Evolutionary conservation across 1,284 basidiomycete genomes (phyloP), one percentile per base, ranked within the genome.

Genomic region (Volvariella volvacea): DNA sequence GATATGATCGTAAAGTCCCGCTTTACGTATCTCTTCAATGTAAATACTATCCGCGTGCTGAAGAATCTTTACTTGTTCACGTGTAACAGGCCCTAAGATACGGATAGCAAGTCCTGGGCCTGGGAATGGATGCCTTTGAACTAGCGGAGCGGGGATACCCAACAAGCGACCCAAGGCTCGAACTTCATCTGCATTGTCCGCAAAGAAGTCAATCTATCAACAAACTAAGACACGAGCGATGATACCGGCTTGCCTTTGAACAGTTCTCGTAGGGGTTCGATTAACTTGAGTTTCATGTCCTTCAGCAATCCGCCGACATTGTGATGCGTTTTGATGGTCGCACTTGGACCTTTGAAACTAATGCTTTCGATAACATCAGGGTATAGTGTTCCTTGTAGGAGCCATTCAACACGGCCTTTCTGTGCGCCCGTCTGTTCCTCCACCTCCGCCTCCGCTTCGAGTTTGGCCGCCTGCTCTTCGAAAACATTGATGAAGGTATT

Each of bases 341-440:
- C 96, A 54, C 88, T 92, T 1, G 96, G 96, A 2, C 96, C 96
- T 69, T 99, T 99, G 83, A 99, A 99, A 67, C 89, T 93, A 71
- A 99, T 98, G 58, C 88, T 92, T 73, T 99, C 96, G 61, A 99
- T 99, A 39, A 99, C 96, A 61, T 99, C 96, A 2, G 96, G 96
- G 67, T 99, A 99, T 8, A 99, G 78, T 0, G 96, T 99, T n/a
- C 96, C 96, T 65, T 98, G 95, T 21, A 99, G 69, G 43, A 99
- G 67, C 90, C 92, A 99, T 64, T 99, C 96, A 43, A 99, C 92
- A 60, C 87, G 85, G 14, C 94, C 93, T 65, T 91, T 91, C 17
- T 77, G 75, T 47, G 79, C 82, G 0, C 76, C 83, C 7, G 77
- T 80, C 34, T 73, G 64, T 50, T 76, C 74, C 56, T 84, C 74